These are phyloP conservation scores for Metarhizium rileyi DNA, from an alignment of 2,329 filamentous ascomycete genomes.

Conservation along the genomic window DNA sequence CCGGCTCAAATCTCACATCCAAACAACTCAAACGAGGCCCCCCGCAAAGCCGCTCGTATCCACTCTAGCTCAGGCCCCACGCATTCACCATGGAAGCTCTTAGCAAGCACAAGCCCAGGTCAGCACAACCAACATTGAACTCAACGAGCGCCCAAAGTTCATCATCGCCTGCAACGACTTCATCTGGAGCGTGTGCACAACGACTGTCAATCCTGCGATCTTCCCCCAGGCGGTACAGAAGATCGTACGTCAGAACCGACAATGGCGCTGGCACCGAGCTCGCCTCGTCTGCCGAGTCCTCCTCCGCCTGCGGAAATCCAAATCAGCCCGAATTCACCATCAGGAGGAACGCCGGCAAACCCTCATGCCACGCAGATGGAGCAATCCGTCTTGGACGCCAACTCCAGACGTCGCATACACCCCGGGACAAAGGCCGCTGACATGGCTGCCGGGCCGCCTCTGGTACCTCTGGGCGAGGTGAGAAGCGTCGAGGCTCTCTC, in stretches of 20 bases:
- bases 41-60: slow-evolving; percentile 11
- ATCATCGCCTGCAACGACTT: not conserved
- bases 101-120: slow-evolving; percentile 11
- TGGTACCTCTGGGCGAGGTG: slow-evolving; percentile 79
- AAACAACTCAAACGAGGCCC: not conserved
- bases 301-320: slow-evolving; percentile 93
- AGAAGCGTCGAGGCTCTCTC: slow-evolving; percentile 16
- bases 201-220: not conserved
- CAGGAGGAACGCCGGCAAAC: slow-evolving; percentile 43
- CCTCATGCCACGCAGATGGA: slow-evolving; percentile 53
- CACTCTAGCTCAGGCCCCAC: not conserved
- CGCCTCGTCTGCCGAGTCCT: slow-evolving; percentile 86
- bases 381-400: slow-evolving; percentile 57
- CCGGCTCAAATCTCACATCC: not conserved
- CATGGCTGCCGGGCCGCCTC: slow-evolving; percentile 84
- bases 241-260: slow-evolving; percentile 9
- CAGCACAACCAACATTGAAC: not conserved
- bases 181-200: not conserved
- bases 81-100: slow-evolving; percentile 9
- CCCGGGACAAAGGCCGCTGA: slow-evolving; percentile 86
- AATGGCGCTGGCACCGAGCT: slow-evolving; percentile 60
- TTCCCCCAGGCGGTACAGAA: not conserved
- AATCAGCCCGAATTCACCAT: slow-evolving; percentile 69
- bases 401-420: slow-evolving; percentile 74
- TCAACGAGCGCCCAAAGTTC: not conserved